phyloP scores from a whole-genome alignment of 805 yeast genomes.

The Kazachstania kunashirensis region DNA sequence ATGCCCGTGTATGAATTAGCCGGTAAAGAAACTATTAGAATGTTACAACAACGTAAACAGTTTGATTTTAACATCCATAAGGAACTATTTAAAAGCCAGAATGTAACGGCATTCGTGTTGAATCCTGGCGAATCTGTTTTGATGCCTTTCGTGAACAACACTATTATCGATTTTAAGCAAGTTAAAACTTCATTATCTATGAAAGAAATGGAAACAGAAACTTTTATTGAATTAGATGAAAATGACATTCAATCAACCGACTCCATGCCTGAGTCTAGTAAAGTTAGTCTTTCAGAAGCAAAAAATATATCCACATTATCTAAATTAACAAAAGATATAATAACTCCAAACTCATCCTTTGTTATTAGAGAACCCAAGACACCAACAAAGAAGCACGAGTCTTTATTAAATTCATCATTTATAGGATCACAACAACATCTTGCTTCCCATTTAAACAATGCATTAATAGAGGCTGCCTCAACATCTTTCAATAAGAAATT shows the following conservation, averaged over 20 bases:
- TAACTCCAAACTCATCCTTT: constrained; percentile 4
- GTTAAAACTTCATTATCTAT: constrained; percentile 29
- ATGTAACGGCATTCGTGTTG: constrained; percentile 30
- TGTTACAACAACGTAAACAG: constrained; percentile 5
- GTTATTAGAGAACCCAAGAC: constrained; percentile 3
- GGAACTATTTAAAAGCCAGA: constrained; percentile 11
- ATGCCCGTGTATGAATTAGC: constrained; percentile 22
- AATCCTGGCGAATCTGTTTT: constrained; percentile 51
- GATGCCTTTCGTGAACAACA: constrained; percentile 54
- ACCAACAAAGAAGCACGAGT: not conserved
- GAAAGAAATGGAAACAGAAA: constrained; percentile 29
- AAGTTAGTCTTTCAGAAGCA: too few species aligned
- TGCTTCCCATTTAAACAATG: not conserved
- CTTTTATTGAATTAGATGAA: too few species aligned
- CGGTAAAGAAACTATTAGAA: constrained; percentile 4
- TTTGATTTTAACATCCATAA: constrained; percentile 5
- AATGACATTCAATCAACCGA: not conserved
- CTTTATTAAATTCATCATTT: not conserved
- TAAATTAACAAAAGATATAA: not conserved
- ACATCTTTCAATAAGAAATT: not conserved
- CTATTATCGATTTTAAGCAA: constrained; percentile 52
- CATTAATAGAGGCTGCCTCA: not conserved
- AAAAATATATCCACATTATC: too few species aligned
- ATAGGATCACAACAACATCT: not conserved
- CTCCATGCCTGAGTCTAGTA: too few species aligned